phyloP scores from a whole-genome alignment of 2,329 filamentous ascomycete genomes.

The Aschersonia sp. region DNA sequence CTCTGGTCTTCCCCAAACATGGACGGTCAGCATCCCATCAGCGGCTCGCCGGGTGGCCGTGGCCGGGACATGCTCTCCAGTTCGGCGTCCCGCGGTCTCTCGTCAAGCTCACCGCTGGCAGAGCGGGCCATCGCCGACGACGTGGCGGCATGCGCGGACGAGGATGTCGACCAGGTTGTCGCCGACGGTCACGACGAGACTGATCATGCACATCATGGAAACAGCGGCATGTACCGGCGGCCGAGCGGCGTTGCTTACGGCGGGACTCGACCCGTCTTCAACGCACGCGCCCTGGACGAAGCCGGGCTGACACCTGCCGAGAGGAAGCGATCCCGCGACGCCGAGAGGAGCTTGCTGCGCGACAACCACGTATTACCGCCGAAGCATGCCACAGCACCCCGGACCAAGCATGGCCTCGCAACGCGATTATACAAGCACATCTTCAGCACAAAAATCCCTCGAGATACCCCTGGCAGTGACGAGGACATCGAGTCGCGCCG shows the following conservation, averaged over 20 bases:
- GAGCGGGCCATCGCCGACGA: conserved; percentile 52
- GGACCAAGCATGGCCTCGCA: conserved; percentile 18
- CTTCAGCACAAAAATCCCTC: conserved; percentile 41
- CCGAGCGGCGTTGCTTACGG: conserved; percentile 65
- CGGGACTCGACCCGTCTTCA: conserved; percentile 53
- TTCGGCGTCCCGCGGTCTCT: conserved; percentile 20
- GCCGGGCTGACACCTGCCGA: conserved; percentile 38
- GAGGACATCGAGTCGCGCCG: conserved; percentile 9
- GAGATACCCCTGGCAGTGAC: conserved; percentile 3
- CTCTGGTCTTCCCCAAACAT: not conserved
- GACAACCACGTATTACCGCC: conserved; percentile 53
- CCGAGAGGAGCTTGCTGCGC: conserved; percentile 44
- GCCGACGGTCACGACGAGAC: conserved; percentile 16
- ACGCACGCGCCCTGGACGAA: conserved; percentile 35
- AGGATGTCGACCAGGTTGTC: conserved; percentile 26
- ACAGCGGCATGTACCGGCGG: conserved; percentile 49
- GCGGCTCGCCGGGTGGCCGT: conserved; percentile 3
- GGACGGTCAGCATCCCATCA: conserved; percentile 2
- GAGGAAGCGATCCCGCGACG: conserved; percentile 38
- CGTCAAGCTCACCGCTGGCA: conserved; percentile 48
- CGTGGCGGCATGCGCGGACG: conserved; percentile 47
- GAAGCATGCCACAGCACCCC: conserved; percentile 27
- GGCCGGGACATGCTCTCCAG: conserved; percentile 1
- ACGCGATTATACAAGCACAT: conserved; percentile 27
- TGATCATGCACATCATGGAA: conserved; percentile 17